Evolutionary conservation across 2,329 filamentous ascomycete species (phyloP).

Genomic region (Parascedosporium putredinis): DNA sequence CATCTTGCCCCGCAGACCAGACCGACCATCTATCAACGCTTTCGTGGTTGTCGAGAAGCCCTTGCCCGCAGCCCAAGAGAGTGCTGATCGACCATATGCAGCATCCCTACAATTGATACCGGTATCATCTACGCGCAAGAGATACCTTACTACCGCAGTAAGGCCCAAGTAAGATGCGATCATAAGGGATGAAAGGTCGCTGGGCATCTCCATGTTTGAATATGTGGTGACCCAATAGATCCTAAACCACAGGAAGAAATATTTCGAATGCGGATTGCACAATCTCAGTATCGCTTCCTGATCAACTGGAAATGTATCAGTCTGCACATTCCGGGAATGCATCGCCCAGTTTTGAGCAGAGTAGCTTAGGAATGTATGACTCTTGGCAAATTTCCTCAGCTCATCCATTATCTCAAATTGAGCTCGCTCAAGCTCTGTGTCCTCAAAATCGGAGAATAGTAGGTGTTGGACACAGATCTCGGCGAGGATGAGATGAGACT

Average conservation of each 20-base stretch:
- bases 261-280: background rate
- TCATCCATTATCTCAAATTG: background rate
- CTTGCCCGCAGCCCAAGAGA: no score
- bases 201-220: background rate
- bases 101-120: background rate
- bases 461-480: background rate
- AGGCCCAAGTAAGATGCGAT: slow-evolving; percentile 1
- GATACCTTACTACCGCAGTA: background rate
- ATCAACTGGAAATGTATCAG: background rate
- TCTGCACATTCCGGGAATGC: slow-evolving; percentile 6
- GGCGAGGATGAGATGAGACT: background rate
- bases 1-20: no score
- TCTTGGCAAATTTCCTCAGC: background rate
- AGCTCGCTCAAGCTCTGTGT: background rate
- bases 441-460: slow-evolving; percentile 4
- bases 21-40: no score
- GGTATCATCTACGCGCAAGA: background rate
- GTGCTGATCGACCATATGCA: no score
- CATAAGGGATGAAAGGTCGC: background rate
- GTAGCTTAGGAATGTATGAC: slow-evolving; percentile 11
- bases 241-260: background rate
- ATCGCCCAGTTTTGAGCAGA: slow-evolving; percentile 10
- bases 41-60: no score
- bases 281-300: background rate
- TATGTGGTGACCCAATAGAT: background rate